These are phyloP conservation scores for Quercus wislizeni DNA, from an alignment of 306 rosid genomes.

Conservation along the genomic window DNA sequence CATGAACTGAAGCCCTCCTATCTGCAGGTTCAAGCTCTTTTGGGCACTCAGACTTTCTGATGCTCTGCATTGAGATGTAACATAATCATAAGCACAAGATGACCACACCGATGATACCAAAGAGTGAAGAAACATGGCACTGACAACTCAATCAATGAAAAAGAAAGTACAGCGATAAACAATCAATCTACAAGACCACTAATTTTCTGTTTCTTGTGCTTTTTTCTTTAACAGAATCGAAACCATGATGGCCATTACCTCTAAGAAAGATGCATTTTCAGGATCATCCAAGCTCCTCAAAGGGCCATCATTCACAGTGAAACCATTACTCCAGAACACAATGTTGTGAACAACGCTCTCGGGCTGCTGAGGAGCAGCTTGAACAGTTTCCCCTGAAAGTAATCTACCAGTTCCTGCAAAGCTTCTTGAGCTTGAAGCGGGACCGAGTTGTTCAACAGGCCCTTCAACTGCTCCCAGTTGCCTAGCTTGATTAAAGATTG, in stretches of 20 bases:
- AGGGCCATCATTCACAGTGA: slow-evolving; percentile 87
- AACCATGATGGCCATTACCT: slow-evolving; percentile 44
- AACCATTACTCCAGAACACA: slow-evolving; percentile 89
- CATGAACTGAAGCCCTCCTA: slow-evolving; percentile 76
- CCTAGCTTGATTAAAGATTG: slow-evolving; percentile 83
- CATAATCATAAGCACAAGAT: slow-evolving; percentile 5
- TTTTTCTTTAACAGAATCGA: not conserved
- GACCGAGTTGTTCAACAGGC: slow-evolving; percentile 63
- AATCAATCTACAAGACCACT: not conserved
- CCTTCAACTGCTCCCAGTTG: slow-evolving; percentile 87
- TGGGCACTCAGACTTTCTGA: slow-evolving; percentile 88
- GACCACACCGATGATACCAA: not conserved
- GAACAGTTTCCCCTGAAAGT: slow-evolving; percentile 79
- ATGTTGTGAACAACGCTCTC: slow-evolving; percentile 82
- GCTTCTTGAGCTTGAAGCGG: slow-evolving; percentile 81
- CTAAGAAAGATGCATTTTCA: slow-evolving; percentile 84
- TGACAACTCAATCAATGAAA: not conserved
- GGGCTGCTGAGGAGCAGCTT: slow-evolving; percentile 73
- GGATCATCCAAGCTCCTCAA: slow-evolving; percentile 97
- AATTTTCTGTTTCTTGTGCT: not conserved
- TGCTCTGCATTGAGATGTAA: slow-evolving; percentile 62
- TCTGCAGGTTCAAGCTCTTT: slow-evolving; percentile 90
- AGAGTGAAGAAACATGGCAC: slow-evolving; percentile 10
- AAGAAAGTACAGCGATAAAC: not conserved
- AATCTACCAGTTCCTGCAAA: slow-evolving; percentile 89